phyloP scores from a whole-genome alignment of 1,284 basidiomycete species.

The Melampsora medusae region DNA sequence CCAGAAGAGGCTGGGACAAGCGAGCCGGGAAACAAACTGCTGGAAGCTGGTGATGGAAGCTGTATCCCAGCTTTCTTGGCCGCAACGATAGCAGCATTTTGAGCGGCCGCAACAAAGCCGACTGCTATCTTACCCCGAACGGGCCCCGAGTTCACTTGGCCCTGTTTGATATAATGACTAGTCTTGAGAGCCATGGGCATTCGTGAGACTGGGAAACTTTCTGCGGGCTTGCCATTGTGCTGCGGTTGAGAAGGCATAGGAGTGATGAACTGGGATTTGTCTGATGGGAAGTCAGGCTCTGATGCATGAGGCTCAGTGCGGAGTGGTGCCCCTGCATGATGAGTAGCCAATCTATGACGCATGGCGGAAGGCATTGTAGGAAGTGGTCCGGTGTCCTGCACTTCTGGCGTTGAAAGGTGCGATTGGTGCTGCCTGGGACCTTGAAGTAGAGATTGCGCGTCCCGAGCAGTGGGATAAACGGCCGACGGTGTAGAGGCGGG shows the following conservation, averaged over 20 bases:
- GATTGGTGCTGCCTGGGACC: background rate
- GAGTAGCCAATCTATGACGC: constrained; percentile 11
- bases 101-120: constrained; percentile 39
- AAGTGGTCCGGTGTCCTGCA: background rate
- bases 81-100: constrained; percentile 27
- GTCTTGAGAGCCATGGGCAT: constrained; percentile 39
- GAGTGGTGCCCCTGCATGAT: background rate
- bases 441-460: background rate
- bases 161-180: constrained; percentile 41
- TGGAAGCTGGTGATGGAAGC: background rate
- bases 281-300: background rate
- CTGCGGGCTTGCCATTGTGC: background rate
- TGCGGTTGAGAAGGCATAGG: background rate
- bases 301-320: background rate
- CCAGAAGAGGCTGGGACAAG: background rate
- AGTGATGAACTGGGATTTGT: background rate
- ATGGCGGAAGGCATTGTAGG: constrained; percentile 33
- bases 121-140: constrained; percentile 34
- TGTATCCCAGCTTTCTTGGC: constrained; percentile 35
- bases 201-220: constrained; percentile 4
- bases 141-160: constrained; percentile 2
- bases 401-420: background rate
- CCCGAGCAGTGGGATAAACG: constrained; percentile 3
- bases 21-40: background rate
- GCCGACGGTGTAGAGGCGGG: background rate